phyloP scores from a whole-genome alignment of 2,329 filamentous ascomycete genomes.

The Pseudofabraea citricarpa region DNA sequence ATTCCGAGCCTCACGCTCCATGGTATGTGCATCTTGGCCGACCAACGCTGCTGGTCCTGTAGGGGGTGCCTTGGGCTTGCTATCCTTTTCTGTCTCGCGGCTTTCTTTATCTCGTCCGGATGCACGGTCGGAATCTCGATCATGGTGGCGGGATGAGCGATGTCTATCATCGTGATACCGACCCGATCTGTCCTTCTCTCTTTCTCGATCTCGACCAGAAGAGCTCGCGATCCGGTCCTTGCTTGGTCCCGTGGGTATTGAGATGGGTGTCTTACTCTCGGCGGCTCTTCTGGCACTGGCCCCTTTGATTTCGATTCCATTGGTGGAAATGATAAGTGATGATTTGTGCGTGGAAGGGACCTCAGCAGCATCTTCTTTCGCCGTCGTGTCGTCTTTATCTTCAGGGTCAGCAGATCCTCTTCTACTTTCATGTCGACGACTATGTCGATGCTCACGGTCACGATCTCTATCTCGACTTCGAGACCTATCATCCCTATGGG shows the following conservation, averaged over 20 bases:
- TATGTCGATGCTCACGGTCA: conserved; percentile 35
- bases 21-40: conserved; percentile 44
- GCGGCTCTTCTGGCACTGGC: conserved; percentile 17
- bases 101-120: conserved; percentile 33
- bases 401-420: conserved; percentile 18
- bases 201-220: conserved; percentile 24
- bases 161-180: conserved; percentile 5
- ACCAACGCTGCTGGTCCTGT: conserved; percentile 7
- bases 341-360: too few species aligned
- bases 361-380: too few species aligned
- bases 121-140: conserved; percentile 24
- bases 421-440: conserved; percentile 10
- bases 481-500: conserved; percentile 36
- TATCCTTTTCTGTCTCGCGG: conserved; percentile 37
- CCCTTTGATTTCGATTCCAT: conserved; percentile 27
- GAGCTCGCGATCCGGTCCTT: conserved; percentile 15
- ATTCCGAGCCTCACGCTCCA: conserved; percentile 63
- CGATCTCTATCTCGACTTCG: conserved; percentile 39
- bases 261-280: conserved; percentile 14
- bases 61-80: conserved; percentile 8
- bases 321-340: too few species aligned
- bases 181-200: conserved; percentile 29
- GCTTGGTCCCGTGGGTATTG: conserved; percentile 26
- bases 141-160: conserved; percentile 2
- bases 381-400: conserved; percentile 9